Evolutionary conservation across 164 flowering plant genomes (phyloP).

Genomic region (Sextonia rubra): DNA sequence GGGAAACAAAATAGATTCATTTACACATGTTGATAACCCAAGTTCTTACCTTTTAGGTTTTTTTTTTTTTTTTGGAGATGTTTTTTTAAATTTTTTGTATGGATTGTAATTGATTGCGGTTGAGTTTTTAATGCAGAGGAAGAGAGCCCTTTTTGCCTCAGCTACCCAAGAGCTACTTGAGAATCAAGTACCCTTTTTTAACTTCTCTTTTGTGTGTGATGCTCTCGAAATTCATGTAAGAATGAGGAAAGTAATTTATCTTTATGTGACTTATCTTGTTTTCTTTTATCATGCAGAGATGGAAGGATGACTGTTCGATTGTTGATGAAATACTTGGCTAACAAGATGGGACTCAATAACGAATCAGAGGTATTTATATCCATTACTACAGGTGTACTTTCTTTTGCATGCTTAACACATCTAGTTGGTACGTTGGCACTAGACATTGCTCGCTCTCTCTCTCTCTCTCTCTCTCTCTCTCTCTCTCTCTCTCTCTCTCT

Average conservation of each 20-base stretch:
- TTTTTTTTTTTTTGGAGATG: not conserved
- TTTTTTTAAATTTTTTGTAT: not conserved
- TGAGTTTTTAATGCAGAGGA: constrained; percentile 46
- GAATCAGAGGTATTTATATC: constrained; percentile 83
- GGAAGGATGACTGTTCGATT: constrained; percentile 83
- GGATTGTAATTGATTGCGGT: constrained; percentile 11
- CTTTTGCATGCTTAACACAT: not conserved
- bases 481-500: constrained; percentile 8
- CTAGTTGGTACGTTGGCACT: constrained; percentile 12
- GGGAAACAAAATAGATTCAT: not conserved
- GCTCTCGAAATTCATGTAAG: constrained; percentile 1
- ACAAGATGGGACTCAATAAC: constrained; percentile 76
- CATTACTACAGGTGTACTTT: not conserved
- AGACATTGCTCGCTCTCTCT: constrained; percentile 1
- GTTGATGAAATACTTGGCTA: constrained; percentile 82
- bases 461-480: not conserved
- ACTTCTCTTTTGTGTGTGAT: not conserved
- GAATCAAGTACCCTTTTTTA: constrained; percentile 67
- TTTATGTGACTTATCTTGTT: too few relatives aligned
- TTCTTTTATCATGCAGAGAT: constrained; percentile 43
- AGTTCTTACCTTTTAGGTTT: not conserved
- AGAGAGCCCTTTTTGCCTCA: constrained; percentile 90
- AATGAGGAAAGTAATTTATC: not conserved
- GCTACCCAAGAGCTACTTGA: constrained; percentile 80
- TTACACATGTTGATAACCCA: not conserved